These are phyloP conservation scores for Plasmodium fragile DNA, from an alignment of 169 alveolate genomes.

Conservation along the genomic window DNA sequence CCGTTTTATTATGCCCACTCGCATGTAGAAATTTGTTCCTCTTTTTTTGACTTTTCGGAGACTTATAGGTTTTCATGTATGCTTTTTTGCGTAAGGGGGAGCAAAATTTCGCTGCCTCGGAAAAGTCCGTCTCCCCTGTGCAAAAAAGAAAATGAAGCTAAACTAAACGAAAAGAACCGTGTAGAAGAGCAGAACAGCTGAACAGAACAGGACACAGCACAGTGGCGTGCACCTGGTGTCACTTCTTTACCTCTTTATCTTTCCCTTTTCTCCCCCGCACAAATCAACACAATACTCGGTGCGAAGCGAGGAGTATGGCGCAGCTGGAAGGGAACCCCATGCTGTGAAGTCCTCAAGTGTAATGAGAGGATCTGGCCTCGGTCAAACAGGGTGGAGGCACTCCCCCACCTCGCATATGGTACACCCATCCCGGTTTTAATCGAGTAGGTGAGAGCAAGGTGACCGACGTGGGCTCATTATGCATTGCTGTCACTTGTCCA, in stretches of 20 bases:
- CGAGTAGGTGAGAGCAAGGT: background rate
- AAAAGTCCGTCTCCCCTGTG: background rate
- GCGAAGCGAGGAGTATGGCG: background rate
- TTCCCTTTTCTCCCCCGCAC: background rate
- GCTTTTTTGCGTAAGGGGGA: background rate
- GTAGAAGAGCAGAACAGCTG: background rate
- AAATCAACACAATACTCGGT: background rate
- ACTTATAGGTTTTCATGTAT: background rate
- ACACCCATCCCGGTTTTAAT: background rate
- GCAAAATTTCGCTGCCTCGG: background rate
- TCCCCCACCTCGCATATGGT: background rate
- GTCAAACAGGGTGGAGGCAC: background rate
- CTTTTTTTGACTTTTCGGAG: background rate
- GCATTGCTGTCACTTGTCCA: background rate
- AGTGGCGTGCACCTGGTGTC: background rate
- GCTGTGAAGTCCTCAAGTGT: background rate
- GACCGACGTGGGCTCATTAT: background rate
- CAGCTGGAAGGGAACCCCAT: background rate
- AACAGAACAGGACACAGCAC: background rate
- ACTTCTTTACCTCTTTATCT: background rate
- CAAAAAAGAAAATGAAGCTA: slow-evolving; percentile 2
- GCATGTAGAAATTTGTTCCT: background rate
- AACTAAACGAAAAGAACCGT: background rate
- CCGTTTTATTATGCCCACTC: background rate
- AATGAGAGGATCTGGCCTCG: background rate